Evolutionary conservation across 1,139 yeast genomes (phyloP), one percentile per base, ranked within the genome.

Genomic region (Blastobotrys proliferans): DNA sequence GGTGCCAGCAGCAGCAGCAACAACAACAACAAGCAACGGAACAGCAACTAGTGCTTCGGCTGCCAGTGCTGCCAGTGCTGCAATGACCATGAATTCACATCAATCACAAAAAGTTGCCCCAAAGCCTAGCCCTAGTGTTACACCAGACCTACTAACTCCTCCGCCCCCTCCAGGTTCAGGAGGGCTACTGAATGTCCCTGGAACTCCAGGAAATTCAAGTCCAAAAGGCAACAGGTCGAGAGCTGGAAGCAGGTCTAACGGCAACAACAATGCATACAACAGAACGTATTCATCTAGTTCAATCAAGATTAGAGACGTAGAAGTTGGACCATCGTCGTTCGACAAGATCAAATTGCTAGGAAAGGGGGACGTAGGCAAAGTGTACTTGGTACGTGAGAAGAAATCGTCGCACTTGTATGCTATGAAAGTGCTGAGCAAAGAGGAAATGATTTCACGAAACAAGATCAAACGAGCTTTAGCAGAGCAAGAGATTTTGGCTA

Each of bases 301-400:
- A 14, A 83, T 83, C 37, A 83, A 82, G 53, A 73, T 86, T 20
- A 70, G 82, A 51, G 81, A 79, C 51, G 94, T 81, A 6, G 86
- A 83, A 58, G 99, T 94, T 9, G 77, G 83, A 3, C 95, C 95
- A 1, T 74, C 77, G 42, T 83, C 92, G 30, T 94, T 94, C 63
- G 96, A 90, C 53, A 92, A 88, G 61, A 77, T 94, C 46, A 78
- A 87, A 52, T 67, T 92, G 24, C 69, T 94, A 44, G 99, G 99
- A 3, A 87, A 87, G 60, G 99, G 99, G 41, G 99, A 94, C 58
- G 98, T 94, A 33, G 99, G 99, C 3, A 88, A 88, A 61, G 99
- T 94, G 17, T 94, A 83, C 56, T 68, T 94, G 35, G 98, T 92
- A 3, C 76, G 85, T 45, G 97, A 94, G 57, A 86, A 83, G 61